Evolutionary conservation across 306 rosid species (phyloP).

Genomic region (Cicer bijugum): DNA sequence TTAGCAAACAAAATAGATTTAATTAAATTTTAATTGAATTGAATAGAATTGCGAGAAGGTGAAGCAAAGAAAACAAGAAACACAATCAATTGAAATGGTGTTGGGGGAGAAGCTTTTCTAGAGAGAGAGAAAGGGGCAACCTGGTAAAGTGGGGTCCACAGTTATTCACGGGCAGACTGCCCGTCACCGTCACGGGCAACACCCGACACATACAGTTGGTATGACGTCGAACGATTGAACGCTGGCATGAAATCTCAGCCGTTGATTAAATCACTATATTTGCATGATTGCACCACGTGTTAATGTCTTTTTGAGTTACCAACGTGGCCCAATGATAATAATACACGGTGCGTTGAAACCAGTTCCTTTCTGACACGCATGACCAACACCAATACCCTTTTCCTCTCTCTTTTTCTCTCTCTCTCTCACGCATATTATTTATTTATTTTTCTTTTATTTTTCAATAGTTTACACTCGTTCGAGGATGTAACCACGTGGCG

Average conservation of each 20-base stretch:
- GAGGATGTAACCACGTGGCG: too few relatives aligned
- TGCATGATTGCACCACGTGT: slow-evolving; percentile 50
- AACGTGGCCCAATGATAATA: slow-evolving; percentile 51
- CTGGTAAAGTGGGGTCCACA: slow-evolving; percentile 66
- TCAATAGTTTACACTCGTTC: too few relatives aligned
- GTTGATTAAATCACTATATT: not conserved
- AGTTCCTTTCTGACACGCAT: slow-evolving; percentile 70
- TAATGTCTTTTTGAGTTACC: not conserved
- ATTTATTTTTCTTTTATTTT: too few relatives aligned
- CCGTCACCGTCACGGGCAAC: slow-evolving; percentile 86
- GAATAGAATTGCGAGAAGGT: too few relatives aligned
- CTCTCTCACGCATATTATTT: not conserved
- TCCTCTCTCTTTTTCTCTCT: slow-evolving; percentile 23
- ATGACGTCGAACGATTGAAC: slow-evolving; percentile 68
- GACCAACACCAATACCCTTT: slow-evolving; percentile 43
- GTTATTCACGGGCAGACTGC: slow-evolving; percentile 64
- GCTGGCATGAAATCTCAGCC: slow-evolving; percentile 41
- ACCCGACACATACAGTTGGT: slow-evolving; percentile 72
- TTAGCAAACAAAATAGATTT: not conserved
- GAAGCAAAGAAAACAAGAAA: too few relatives aligned
- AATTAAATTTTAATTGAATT: not conserved
- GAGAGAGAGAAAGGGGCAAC: not conserved
- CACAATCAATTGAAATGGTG: slow-evolving; percentile 37
- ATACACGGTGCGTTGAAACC: slow-evolving; percentile 49
- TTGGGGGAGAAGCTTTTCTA: slow-evolving; percentile 49